These are phyloP conservation scores for Plasmodium relictum DNA, from an alignment of 169 alveolate species.

Conservation along the genomic window DNA sequence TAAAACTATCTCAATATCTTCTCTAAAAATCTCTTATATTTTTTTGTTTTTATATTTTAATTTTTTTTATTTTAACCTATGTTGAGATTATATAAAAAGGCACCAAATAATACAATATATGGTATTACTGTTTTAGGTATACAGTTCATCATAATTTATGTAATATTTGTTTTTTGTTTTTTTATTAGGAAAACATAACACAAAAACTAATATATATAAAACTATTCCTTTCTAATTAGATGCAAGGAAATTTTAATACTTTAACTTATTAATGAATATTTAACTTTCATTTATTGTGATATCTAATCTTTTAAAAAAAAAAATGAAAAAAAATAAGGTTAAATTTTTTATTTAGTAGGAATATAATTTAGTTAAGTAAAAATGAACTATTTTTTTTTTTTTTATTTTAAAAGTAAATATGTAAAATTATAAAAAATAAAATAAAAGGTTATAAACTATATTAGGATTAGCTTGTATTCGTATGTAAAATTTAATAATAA, in stretches of 20 bases:
- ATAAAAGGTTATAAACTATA: no score
- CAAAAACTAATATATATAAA: not conserved
- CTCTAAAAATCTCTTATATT: not conserved
- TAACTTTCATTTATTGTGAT: no score
- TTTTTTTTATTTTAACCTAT: constrained; percentile 24
- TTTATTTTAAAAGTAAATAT: no score
- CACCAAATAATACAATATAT: constrained; percentile 54
- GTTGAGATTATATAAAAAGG: constrained; percentile 58
- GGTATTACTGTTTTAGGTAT: constrained; percentile 28
- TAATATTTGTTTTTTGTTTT: not conserved
- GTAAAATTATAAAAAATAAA: no score
- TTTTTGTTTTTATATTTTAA: not conserved
- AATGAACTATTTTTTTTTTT: no score
- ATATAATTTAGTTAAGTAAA: no score
- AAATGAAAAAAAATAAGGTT: no score
- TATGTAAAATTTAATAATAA: no score
- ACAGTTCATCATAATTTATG: constrained; percentile 10
- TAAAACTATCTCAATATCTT: not conserved
- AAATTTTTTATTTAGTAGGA: no score
- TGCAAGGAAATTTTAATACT: not conserved
- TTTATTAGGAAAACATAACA: not conserved
- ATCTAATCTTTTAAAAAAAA: no score
- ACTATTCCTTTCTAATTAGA: not conserved
- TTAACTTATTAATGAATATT: no score
- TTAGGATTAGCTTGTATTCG: no score